Base-by-base conservation (phyloP, 192 early-diverging fungal species). In the Umbelopsis sp. region DNA sequence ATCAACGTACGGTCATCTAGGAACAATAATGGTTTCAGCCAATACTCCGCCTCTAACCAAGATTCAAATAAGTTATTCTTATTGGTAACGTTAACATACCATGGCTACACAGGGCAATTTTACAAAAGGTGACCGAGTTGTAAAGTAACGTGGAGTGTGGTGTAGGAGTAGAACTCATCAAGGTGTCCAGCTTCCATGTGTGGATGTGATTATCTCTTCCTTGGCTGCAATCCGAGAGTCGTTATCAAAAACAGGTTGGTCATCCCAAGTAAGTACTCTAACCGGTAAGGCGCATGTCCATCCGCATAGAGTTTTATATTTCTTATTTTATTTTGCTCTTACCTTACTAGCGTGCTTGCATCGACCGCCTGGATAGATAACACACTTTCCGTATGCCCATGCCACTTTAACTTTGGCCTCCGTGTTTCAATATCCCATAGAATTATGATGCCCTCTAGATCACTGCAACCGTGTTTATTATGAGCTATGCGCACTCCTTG, bases 181-280 rank as follows among this genome's bases (percentile, higher is more conserved):
- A 7, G 22, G 32, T 34, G 8, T 66, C 47, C 10, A 78, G 31
- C 52, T 78, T 38, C 77, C 77, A 78, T 4, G 73, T 41, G 44
- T 78, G 68, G 31, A 78, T 74, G 22, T 32, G 66, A 34, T 78
- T 68, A 65, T 78, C 77, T 65, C 77, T 70, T 26, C 77, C 77
- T 54, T 78, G 77, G 29, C 77, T 78, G 45, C 45, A 16, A 41
- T 16, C 49, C 4, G 24, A 52, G 6, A 68, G 34, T 11, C 38
- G 38, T 41, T 41, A 41, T 41, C 38, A 41, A 41, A n/a, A n/a
- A n/a, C n/a, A n/a, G n/a, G n/a, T n/a, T n/a, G n/a, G n/a, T 5
- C 38, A 41, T 38, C 36, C 36, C 7, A n/a, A n/a, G n/a, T n/a
- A n/a, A n/a, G n/a, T n/a, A n/a, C n/a, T n/a, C n/a, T n/a, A n/a